Evolutionary conservation across 768 basidiomycete species (phyloP), one percentile per base, ranked within the genome.

Genomic region (Tephrocybe sp.): DNA sequence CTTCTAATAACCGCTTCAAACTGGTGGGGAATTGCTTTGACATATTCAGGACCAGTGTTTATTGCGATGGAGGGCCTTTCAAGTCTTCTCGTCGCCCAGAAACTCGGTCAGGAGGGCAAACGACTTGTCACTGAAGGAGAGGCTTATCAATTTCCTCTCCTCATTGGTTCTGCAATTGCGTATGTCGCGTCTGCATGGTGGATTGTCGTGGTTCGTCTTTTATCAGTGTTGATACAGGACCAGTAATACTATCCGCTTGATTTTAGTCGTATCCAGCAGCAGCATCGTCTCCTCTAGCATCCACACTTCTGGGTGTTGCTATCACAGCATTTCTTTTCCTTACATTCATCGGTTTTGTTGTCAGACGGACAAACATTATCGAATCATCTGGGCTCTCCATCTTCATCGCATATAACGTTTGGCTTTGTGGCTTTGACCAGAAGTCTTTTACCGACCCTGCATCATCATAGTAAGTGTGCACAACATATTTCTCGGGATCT

Each of bases 361-460:
- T 94, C 55, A 82, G 92, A 48, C 79, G 91, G 45, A 96, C 94
- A 36, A 96, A 96, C 61, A 88, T 96, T 43, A 87, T 97, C 49
- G 95, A 98, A 67, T 92, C 92, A 3, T 85, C 89, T 2, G 83
- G 89, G 42, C 81, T 98, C 22, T 86, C 91, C 3, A 74, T 95
- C 22, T 92, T 95, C 65, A 80, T 97, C 36, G 90, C 92, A 5
- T 93, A 91, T 66, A 92, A 92, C 56, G 80, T 94, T 31, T 94
- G 92, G 92, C 75, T 93, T 31, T 92, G 90, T 62, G 89, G 89
- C 14, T 85, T 88, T 57, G 87, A 89, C 65, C 80, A 83, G 57
- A 79, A 81, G 48, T 83, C 87, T 0, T 83, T 85, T 56, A 83
- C 82, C 22, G 84, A 88, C 61, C 80, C 85, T 9, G 82, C 84